phyloP scores from a whole-genome alignment of 352 stramenopile species.

The Lagenidium giganteum region DNA sequence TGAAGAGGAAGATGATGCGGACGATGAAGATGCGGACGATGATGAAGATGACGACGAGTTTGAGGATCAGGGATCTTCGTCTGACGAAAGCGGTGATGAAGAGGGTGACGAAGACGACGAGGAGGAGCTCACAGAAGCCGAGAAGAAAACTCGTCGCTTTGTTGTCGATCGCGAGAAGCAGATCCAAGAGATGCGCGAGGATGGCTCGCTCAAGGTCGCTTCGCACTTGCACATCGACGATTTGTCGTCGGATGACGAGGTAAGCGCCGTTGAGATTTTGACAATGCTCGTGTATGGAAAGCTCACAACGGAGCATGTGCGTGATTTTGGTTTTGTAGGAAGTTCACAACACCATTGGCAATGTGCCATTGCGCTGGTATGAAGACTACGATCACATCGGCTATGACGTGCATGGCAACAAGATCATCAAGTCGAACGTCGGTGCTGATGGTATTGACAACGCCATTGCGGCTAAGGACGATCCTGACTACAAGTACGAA shows the following conservation, averaged over 20 bases:
- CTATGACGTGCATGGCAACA: conserved; percentile 94
- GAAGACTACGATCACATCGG: conserved; percentile 99
- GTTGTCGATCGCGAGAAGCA: conserved; percentile 54
- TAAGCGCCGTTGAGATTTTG: conserved; percentile 6
- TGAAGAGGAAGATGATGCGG: conserved; percentile 37
- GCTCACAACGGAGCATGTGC: not conserved
- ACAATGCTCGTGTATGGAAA: too few relatives aligned
- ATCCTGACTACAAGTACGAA: conserved; percentile 86
- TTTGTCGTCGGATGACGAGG: conserved; percentile 96
- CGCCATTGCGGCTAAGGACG: conserved; percentile 64
- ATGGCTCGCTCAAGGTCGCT: conserved; percentile 62
- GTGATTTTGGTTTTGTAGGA: conserved; percentile 35
- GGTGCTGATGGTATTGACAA: conserved; percentile 82
- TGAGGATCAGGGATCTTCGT: conserved; percentile 73
- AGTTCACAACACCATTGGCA: conserved; percentile 93
- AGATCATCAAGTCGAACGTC: conserved; percentile 89
- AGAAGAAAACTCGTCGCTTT: conserved; percentile 64
- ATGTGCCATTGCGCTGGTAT: conserved; percentile 98
- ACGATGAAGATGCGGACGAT: conserved; percentile 32
- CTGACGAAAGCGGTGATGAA: conserved; percentile 50
- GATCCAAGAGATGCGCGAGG: conserved; percentile 70
- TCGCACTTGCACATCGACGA: conserved; percentile 95
- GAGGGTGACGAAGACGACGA: conserved; percentile 53
- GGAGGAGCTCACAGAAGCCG: conserved; percentile 46
- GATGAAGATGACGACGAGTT: conserved; percentile 57